Conservation (phyloP, 169 alveolate genomes). For the Cryptosporidium canis region DNA sequence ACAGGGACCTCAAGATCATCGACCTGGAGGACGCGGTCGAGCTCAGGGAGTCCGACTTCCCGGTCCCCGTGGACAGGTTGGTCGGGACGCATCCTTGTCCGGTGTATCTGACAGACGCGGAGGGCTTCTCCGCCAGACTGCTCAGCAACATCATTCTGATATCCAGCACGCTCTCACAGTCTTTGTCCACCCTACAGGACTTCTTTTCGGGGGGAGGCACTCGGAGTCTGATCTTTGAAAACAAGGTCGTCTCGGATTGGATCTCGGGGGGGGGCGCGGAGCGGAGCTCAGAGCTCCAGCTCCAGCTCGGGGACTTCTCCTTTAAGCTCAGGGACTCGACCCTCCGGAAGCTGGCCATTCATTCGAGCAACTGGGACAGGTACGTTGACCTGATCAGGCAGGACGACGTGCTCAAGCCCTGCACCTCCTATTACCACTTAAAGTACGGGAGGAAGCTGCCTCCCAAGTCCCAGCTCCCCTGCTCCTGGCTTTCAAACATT, state of each 20-base stretch:
- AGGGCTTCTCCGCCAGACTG: constrained; percentile 17
- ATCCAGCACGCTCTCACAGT: neutral
- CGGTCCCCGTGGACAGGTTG: constrained; percentile 45
- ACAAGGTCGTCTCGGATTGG: constrained; percentile 13
- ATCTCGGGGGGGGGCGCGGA: neutral
- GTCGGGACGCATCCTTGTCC: constrained; percentile 67
- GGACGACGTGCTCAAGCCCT: constrained; percentile 49
- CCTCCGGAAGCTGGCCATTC: neutral
- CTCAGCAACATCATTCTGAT: constrained; percentile 12
- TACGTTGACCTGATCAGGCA: neutral
- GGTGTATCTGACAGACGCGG: constrained; percentile 48
- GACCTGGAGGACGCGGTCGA: constrained; percentile 66
- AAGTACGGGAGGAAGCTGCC: constrained; percentile 1
- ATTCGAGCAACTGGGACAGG: constrained; percentile 12
- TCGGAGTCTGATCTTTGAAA: neutral
- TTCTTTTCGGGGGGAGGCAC: neutral
- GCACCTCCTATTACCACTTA: constrained; percentile 15
- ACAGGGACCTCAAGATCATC: constrained; percentile 20
- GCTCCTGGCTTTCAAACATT: constrained; percentile 68
- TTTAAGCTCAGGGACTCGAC: constrained; percentile 9
- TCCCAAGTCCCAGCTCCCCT: constrained; percentile 33
- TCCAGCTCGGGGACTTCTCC: neutral
- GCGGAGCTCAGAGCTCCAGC: neutral
- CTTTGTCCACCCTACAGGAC: neutral
- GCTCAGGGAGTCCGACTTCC: constrained; percentile 35